Percentiles rank a stretch among this genome's conserved stretches.
Evolutionary conservation across 2,329 filamentous ascomycete species (phyloP).

Genomic region (Diplodia seriata): DNA sequence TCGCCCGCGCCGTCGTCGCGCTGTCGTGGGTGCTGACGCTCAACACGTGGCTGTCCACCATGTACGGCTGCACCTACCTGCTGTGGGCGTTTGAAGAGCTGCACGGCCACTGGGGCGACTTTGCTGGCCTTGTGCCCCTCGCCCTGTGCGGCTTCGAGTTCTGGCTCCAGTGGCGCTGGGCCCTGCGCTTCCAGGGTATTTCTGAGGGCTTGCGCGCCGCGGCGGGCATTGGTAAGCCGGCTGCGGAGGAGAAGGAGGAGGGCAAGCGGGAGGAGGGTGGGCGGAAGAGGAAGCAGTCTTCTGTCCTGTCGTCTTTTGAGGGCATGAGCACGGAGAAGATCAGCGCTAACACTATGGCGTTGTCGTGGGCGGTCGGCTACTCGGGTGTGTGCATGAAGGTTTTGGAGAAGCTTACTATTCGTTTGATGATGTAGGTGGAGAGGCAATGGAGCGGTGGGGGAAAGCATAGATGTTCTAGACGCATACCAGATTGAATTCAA

Average conservation of each 20-base stretch:
- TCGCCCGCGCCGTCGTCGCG: neutral
- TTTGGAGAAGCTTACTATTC: neutral
- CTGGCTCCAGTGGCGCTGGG: constrained; percentile 18
- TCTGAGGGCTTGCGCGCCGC: neutral
- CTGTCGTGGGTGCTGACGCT: constrained; percentile 8
- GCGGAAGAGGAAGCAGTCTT: neutral
- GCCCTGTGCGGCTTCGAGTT: constrained; percentile 13
- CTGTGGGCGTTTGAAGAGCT: constrained; percentile 10
- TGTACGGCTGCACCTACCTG: constrained; percentile 16
- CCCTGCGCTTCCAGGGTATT: constrained; percentile 7
- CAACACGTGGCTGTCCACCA: constrained; percentile 16
- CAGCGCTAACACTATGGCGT: neutral
- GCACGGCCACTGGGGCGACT: constrained; percentile 10
- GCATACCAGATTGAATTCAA: too few relatives aligned
- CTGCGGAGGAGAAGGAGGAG: too few relatives aligned
- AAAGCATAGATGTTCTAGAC: too few relatives aligned
- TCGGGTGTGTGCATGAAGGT: neutral
- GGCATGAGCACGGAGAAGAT: neutral
- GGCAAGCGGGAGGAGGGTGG: too few relatives aligned
- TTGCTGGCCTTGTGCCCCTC: neutral
- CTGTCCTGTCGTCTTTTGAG: neutral
- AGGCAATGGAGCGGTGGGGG: too few relatives aligned
- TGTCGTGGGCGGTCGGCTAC: neutral
- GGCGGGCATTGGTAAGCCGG: neutral
- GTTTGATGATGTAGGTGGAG: neutral